These are phyloP conservation scores for Dianthus caryophyllus DNA, from an alignment of 148 eudicot species.

Conservation along the genomic window DNA sequence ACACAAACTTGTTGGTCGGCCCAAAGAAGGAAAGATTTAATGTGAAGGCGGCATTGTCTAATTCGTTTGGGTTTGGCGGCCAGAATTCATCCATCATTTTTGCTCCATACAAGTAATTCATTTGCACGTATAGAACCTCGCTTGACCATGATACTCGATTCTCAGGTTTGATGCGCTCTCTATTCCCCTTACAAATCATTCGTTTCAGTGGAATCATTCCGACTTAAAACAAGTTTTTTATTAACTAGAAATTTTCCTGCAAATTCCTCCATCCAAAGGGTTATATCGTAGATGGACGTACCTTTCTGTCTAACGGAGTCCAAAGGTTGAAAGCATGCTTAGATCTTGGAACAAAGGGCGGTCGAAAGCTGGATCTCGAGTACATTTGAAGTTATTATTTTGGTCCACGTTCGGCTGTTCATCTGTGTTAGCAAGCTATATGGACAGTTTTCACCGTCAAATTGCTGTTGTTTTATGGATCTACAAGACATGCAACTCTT, in stretches of 20 bases:
- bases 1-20: conserved; percentile 72
- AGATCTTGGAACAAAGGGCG: not conserved
- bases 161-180: conserved; percentile 33
- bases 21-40: conserved; percentile 70
- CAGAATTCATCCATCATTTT: conserved; percentile 94
- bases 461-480: conserved; percentile 24
- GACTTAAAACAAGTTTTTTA: not conserved
- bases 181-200: not conserved
- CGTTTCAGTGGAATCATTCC: not conserved
- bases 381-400: not conserved
- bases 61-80: conserved; percentile 97
- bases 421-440: conserved; percentile 2
- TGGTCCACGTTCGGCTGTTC: not conserved
- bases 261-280: too few relatives aligned
- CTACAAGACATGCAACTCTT: conserved; percentile 25
- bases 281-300: too few relatives aligned
- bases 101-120: conserved; percentile 73
- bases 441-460: conserved; percentile 15
- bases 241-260: too few relatives aligned
- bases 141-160: conserved; percentile 20
- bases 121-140: conserved; percentile 18
- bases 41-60: conserved; percentile 86
- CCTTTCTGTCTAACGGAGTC: too few relatives aligned
- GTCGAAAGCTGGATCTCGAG: not conserved
- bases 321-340: conserved; percentile 1